Conservation (phyloP, 441 rosid species). For the Brassica balearica region DNA sequence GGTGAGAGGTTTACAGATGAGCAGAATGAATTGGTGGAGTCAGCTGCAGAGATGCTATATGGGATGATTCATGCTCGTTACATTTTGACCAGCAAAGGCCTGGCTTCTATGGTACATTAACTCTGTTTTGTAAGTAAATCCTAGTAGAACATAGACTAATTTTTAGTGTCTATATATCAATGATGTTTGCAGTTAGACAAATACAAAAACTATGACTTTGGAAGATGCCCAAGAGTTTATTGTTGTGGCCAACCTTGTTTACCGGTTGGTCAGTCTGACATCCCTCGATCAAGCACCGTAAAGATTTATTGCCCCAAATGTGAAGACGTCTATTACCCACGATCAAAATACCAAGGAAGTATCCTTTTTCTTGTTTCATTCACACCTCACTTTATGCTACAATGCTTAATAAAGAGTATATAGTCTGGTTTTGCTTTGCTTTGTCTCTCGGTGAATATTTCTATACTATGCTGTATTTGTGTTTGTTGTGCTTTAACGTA, state of each 20-base stretch:
- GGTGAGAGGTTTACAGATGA: conserved; percentile 82
- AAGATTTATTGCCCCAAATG: conserved; percentile 96
- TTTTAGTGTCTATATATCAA: background rate
- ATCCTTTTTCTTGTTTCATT: conserved; percentile 56
- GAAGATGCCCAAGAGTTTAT: conserved; percentile 97
- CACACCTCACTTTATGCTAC: background rate
- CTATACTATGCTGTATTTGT: conserved; percentile 7
- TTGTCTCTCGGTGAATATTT: background rate
- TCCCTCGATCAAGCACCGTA: conserved; percentile 94
- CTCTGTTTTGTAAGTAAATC: background rate
- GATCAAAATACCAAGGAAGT: conserved; percentile 99
- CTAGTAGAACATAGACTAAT: background rate
- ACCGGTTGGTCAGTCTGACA: conserved; percentile 97
- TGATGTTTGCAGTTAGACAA: conserved; percentile 68
- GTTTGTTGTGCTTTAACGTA: conserved; percentile 50
- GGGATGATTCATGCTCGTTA: conserved; percentile 81
- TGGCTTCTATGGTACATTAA: conserved; percentile 72
- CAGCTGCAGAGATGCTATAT: conserved; percentile 86
- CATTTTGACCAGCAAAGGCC: conserved; percentile 77
- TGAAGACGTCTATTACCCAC: conserved; percentile 93
- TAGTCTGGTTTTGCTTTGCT: background rate
- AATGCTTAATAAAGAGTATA: background rate
- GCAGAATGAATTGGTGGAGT: conserved; percentile 74
- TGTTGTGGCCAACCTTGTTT: conserved; percentile 98
- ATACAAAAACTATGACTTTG: conserved; percentile 93